phyloP scores from a whole-genome alignment of 306 rosid genomes.

The apple (Malus domestica) region DNA sequence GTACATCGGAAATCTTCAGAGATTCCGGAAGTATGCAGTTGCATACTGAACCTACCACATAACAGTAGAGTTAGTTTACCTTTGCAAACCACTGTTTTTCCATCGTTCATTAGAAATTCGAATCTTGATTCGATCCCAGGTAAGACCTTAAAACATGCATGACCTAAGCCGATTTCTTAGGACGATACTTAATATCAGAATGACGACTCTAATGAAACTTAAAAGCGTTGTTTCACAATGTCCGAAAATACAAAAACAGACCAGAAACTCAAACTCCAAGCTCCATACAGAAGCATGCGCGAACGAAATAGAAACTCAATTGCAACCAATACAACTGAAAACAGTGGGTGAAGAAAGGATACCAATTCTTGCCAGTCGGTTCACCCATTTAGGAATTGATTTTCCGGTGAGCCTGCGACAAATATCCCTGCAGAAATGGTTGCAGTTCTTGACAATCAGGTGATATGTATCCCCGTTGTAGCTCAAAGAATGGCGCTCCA shows the following conservation, averaged over 20 bases:
- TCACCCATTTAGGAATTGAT: conserved; percentile 93
- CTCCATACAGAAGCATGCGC: no score
- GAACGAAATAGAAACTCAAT: neutral
- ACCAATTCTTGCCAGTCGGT: conserved; percentile 92
- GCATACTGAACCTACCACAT: conserved; percentile 72
- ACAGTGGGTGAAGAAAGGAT: conserved; percentile 20
- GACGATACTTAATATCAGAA: neutral
- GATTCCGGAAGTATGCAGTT: conserved; percentile 84
- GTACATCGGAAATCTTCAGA: conserved; percentile 60
- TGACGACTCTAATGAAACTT: no score
- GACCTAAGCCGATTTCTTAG: neutral
- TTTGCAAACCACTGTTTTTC: neutral
- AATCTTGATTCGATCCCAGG: neutral
- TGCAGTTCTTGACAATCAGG: conserved; percentile 90
- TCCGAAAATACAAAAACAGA: neutral
- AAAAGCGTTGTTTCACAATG: neutral
- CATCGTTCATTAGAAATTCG: neutral
- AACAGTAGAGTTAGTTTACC: neutral
- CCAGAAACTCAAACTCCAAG: neutral
- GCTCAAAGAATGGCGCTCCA: conserved; percentile 65
- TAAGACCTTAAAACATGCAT: neutral
- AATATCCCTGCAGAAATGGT: conserved; percentile 94
- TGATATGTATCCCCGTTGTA: conserved; percentile 93
- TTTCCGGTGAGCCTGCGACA: conserved; percentile 85
- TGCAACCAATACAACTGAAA: neutral